Evolutionary conservation across 2,329 filamentous ascomycete species (phyloP).

Genomic region (Pseudopyrenochaeta lycopersici): DNA sequence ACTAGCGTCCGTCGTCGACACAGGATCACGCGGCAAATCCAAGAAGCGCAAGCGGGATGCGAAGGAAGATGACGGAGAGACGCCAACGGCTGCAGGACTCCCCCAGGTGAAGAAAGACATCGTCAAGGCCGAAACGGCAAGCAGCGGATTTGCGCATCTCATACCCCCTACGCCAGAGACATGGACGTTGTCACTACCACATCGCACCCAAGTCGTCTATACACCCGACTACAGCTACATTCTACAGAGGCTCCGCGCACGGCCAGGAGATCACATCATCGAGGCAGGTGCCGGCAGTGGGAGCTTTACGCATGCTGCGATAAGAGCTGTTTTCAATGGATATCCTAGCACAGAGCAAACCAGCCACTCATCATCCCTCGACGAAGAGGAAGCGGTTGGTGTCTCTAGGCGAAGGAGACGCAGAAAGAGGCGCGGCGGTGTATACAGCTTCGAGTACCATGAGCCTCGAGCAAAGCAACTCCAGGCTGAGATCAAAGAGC

Average conservation of each 20-base stretch:
- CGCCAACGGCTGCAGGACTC: constrained; percentile 18
- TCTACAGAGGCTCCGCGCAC: constrained; percentile 76
- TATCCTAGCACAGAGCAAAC: constrained; percentile 57
- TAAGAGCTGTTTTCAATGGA: constrained; percentile 78
- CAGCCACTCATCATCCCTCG: constrained; percentile 10
- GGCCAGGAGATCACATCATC: constrained; percentile 77
- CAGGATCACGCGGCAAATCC: constrained; percentile 79
- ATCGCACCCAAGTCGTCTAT: constrained; percentile 87
- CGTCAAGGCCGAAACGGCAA: constrained; percentile 59
- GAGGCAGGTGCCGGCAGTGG: constrained; percentile 85
- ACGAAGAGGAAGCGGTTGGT: constrained; percentile 40
- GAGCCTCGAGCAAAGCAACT: constrained; percentile 75
- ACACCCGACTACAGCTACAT: constrained; percentile 89
- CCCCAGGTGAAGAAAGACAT: constrained; percentile 46
- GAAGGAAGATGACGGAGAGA: constrained; percentile 37
- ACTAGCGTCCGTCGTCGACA: constrained; percentile 87
- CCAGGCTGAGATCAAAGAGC: constrained; percentile 72
- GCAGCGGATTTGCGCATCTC: constrained; percentile 77
- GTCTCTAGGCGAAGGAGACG: constrained; percentile 37
- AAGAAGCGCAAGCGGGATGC: constrained; percentile 59
- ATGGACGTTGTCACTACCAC: constrained; percentile 82
- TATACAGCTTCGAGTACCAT: constrained; percentile 87
- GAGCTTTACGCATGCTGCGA: constrained; percentile 83
- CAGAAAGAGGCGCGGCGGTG: constrained; percentile 64
- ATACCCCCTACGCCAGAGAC: constrained; percentile 81